Conservation (phyloP, 2,329 filamentous ascomycete species). For the Colletotrichum chlorophyti region DNA sequence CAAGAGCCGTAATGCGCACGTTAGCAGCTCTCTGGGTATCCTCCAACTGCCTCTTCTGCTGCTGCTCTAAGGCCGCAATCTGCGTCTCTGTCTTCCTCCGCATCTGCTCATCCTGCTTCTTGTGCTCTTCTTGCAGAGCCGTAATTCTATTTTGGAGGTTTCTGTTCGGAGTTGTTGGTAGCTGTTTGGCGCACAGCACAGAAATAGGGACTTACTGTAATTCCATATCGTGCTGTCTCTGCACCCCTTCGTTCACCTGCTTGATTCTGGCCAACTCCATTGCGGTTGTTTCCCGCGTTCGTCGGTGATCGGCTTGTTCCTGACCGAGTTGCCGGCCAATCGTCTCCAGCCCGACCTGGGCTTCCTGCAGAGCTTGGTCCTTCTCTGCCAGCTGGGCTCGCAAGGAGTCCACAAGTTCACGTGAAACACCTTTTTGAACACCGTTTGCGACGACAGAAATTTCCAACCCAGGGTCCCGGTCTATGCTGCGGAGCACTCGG, state of each 20-base stretch:
- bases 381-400: conserved; percentile 79
- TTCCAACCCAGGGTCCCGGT: conserved; percentile 88
- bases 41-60: conserved; percentile 21
- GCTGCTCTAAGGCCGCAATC: conserved; percentile 14
- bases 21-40: not conserved
- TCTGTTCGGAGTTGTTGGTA: not conserved
- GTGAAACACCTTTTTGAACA: conserved; percentile 88
- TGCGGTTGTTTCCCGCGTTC: conserved; percentile 63
- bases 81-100: conserved; percentile 18
- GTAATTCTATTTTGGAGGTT: conserved; percentile 25
- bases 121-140: conserved; percentile 31
- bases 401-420: conserved; percentile 88
- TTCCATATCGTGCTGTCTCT: conserved; percentile 73
- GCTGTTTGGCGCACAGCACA: not conserved
- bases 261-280: conserved; percentile 65
- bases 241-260: conserved; percentile 73
- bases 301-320: conserved; percentile 75
- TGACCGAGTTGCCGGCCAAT: conserved; percentile 68
- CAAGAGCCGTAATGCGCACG: not conserved
- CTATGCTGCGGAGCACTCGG: conserved; percentile 81
- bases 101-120: conserved; percentile 35
- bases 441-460: conserved; percentile 81
- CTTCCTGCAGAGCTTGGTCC: conserved; percentile 57
- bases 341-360: conserved; percentile 51
- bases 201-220: conserved; percentile 51